Evolutionary conservation across 495 filamentous ascomycete genomes (phyloP).

Genomic region (Margaritispora aquatica): DNA sequence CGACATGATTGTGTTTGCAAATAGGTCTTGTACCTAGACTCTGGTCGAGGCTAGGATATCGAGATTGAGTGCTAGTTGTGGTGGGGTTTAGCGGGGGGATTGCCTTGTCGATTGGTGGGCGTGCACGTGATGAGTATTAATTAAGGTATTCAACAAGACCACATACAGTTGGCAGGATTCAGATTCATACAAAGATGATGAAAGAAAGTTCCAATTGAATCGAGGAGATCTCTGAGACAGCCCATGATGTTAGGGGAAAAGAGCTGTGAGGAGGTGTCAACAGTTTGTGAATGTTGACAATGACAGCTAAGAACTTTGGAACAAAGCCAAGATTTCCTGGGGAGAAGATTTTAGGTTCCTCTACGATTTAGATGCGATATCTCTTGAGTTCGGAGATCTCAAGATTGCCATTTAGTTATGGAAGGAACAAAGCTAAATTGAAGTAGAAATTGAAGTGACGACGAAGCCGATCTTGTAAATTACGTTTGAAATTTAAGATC

Average conservation of each 20-base stretch:
- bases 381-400: not conserved
- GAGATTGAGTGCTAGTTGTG: slow-evolving; percentile 8
- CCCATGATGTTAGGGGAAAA: slow-evolving; percentile 12
- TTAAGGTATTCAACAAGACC: slow-evolving; percentile 1
- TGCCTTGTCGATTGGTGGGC: not conserved
- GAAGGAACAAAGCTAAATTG: not conserved
- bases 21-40: no score
- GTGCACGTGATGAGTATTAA: not conserved
- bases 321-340: no score
- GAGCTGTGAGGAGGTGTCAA: no score
- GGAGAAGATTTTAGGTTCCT: no score
- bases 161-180: slow-evolving; percentile 7
- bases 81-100: slow-evolving; percentile 5
- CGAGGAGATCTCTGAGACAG: not conserved
- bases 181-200: slow-evolving; percentile 1
- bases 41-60: not conserved
- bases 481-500: no score
- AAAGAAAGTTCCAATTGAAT: not conserved
- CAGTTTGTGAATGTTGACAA: no score
- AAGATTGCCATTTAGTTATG: not conserved
- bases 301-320: no score
- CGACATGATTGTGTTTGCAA: slow-evolving; percentile 66
- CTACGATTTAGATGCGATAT: not conserved
- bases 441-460: no score
- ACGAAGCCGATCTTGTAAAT: no score